Evolutionary conservation across 1,284 basidiomycete species (phyloP), one percentile per base, ranked within the genome.

Genomic region (Cutaneotrichosporon mucoides): DNA sequence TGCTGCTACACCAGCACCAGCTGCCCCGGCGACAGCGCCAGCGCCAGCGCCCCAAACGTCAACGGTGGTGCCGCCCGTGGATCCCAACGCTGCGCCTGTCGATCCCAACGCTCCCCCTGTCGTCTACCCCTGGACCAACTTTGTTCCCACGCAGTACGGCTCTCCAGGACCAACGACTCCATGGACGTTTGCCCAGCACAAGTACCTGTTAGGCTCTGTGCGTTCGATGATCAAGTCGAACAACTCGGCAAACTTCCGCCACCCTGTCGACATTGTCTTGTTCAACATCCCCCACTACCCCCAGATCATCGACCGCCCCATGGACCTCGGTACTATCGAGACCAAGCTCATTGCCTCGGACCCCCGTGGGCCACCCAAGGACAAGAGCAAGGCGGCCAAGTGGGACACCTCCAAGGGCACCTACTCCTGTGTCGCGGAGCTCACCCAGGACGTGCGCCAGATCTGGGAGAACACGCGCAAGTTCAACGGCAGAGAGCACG

Each of bases 301-400:
- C 48, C 83, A 83, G 57, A 86, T 98, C 72, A 86, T 99, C 79
- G 89, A 87, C 70, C 84, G 84, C 38, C 96, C 96, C 0, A 97
- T 97, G 91, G 96, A 99, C 76, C 84, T 99, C 53, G 84, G 86
- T n/a, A 96, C 94, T 24, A 85, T 98, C 63, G 95, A 98, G 78
- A 85, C 85, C 69, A 96, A 97, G 79, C 82, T 97, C 43, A 73
- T 77, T 36, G 85, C 88, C 1, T 89, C 88, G 8, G 90, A 89
- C 68, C 88, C 90, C 4, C 60, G 72, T 15, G 75, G 75, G 6
- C 72, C 73, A 12, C 73, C 74, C 41, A 77, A 76, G 63, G 76
- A 76, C 54, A 76, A 81, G 66, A 73, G 68, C 61, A 92, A 90
- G 75, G 86, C 85, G 37, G 68, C 66, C 53, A 75, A 77, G 47